phyloP scores from a whole-genome alignment of 352 stramenopile species.

The Pythium graminicola region DNA sequence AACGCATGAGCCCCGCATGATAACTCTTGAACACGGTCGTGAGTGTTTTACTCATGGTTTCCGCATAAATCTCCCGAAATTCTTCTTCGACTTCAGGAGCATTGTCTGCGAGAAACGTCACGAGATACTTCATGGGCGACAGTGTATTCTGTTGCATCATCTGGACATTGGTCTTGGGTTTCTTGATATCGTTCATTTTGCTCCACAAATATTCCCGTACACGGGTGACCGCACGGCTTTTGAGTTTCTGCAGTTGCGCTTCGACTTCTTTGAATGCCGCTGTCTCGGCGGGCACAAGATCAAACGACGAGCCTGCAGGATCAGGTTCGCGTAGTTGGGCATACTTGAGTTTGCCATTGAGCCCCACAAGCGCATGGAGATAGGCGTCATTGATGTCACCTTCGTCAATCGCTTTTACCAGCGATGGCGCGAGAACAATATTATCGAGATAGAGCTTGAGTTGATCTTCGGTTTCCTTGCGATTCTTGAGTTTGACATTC shows the following conservation, averaged over 20 bases:
- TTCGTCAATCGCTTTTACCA: constrained; percentile 91
- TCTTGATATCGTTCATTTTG: constrained; percentile 91
- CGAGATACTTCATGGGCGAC: constrained; percentile 94
- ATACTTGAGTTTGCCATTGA: constrained; percentile 93
- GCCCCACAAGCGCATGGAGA: constrained; percentile 89
- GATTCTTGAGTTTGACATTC: constrained; percentile 94
- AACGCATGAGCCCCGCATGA: constrained; percentile 91
- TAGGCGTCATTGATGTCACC: constrained; percentile 93
- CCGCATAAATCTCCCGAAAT: constrained; percentile 93
- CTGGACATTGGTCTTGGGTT: constrained; percentile 97
- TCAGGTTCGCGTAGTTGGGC: constrained; percentile 55
- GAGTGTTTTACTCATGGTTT: constrained; percentile 96
- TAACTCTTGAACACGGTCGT: constrained; percentile 96
- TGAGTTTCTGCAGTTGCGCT: constrained; percentile 87
- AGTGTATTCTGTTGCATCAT: constrained; percentile 97
- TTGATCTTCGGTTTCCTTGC: constrained; percentile 89
- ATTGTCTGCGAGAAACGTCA: constrained; percentile 93
- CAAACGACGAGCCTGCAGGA: constrained; percentile 64
- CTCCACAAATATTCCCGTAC: constrained; percentile 93
- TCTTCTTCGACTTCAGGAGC: constrained; percentile 92
- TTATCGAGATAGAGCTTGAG: constrained; percentile 94
- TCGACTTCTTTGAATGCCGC: constrained; percentile 91
- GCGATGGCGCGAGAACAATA: constrained; percentile 91
- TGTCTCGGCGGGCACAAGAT: constrained; percentile 86
- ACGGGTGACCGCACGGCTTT: constrained; percentile 55